These are phyloP conservation scores for Dalechampia spathulata DNA, from an alignment of 441 rosid species.

Conservation along the genomic window DNA sequence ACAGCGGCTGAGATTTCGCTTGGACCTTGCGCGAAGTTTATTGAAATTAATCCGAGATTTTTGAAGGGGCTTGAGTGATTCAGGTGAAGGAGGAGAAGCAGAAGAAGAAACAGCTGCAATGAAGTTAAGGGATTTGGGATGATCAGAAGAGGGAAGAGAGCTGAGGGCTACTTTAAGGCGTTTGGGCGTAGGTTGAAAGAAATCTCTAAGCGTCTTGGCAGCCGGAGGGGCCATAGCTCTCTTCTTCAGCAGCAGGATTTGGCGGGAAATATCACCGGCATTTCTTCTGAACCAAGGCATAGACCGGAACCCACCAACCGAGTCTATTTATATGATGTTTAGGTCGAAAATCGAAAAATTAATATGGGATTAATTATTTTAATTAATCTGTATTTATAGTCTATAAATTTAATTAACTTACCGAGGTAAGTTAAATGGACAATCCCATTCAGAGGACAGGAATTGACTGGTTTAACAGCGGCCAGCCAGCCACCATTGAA, in stretches of 20 bases:
- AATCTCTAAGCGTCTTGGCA: slow-evolving; percentile 52
- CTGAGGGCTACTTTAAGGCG: slow-evolving; percentile 44
- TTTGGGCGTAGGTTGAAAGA: slow-evolving; percentile 65
- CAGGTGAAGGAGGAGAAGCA: neutral
- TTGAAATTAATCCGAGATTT: slow-evolving; percentile 49
- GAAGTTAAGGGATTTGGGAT: slow-evolving; percentile 18
- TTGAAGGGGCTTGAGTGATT: slow-evolving; percentile 27
- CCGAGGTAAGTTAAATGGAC: too few relatives aligned
- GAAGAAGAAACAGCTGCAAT: slow-evolving; percentile 21
- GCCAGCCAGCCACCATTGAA: too few relatives aligned
- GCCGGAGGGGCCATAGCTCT: slow-evolving; percentile 27
- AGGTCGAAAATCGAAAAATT: too few relatives aligned
- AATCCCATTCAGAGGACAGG: too few relatives aligned
- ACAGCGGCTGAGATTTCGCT: slow-evolving; percentile 60
- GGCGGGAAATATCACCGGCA: too few relatives aligned
- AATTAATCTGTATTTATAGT: too few relatives aligned
- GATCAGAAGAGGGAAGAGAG: neutral
- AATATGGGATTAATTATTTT: too few relatives aligned
- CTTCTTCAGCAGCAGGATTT: slow-evolving; percentile 3
- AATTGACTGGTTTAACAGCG: too few relatives aligned
- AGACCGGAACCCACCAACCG: too few relatives aligned
- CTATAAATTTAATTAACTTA: too few relatives aligned
- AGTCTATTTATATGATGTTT: too few relatives aligned
- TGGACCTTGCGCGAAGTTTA: slow-evolving; percentile 60
- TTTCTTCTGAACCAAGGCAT: too few relatives aligned